These are phyloP conservation scores for Trametes pubescens DNA, from an alignment of 1,284 basidiomycete species.

Conservation along the genomic window DNA sequence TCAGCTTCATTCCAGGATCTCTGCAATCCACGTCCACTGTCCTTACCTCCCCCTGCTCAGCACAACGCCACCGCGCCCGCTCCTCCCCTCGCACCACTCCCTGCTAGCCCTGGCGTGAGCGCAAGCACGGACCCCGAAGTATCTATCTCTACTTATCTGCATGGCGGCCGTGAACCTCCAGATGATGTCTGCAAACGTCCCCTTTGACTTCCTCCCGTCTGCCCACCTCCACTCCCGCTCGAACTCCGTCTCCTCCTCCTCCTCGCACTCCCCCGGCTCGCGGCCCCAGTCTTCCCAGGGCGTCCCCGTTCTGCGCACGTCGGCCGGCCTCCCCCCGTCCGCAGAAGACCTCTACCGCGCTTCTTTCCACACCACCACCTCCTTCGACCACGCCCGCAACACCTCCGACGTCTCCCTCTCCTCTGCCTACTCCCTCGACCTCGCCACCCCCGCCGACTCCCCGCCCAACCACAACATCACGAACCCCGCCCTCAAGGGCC, in stretches of 20 bases:
- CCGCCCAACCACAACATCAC: constrained; percentile 75
- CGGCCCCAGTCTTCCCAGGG: constrained; percentile 81
- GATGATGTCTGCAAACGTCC: constrained; percentile 67
- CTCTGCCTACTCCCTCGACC: constrained; percentile 54
- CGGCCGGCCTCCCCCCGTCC: constrained; percentile 55
- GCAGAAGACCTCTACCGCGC: constrained; percentile 74
- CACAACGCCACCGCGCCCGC: neutral
- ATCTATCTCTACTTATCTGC: constrained; percentile 40
- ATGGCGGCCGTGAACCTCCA: constrained; percentile 82
- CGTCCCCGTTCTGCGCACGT: constrained; percentile 55
- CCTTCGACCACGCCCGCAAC: constrained; percentile 46
- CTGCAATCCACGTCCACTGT: constrained; percentile 35
- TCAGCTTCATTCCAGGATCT: constrained; percentile 42
- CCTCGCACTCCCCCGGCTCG: constrained; percentile 73
- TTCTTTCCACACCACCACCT: constrained; percentile 52
- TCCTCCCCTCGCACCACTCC: neutral
- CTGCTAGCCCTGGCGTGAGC: constrained; percentile 6
- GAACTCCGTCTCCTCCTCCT: constrained; percentile 76
- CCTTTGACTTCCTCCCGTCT: constrained; percentile 73
- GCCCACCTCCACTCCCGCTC: constrained; percentile 76
- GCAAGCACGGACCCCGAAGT: constrained; percentile 20
- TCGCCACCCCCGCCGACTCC: constrained; percentile 63
- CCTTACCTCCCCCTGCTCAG: constrained; percentile 37
- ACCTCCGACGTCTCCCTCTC: constrained; percentile 49
- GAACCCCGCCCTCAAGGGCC: constrained; percentile 75